Percentiles rank a stretch among this genome's conserved stretches.
phyloP scores from a whole-genome alignment of 768 basidiomycete species.

The Tylopilus felleus region DNA sequence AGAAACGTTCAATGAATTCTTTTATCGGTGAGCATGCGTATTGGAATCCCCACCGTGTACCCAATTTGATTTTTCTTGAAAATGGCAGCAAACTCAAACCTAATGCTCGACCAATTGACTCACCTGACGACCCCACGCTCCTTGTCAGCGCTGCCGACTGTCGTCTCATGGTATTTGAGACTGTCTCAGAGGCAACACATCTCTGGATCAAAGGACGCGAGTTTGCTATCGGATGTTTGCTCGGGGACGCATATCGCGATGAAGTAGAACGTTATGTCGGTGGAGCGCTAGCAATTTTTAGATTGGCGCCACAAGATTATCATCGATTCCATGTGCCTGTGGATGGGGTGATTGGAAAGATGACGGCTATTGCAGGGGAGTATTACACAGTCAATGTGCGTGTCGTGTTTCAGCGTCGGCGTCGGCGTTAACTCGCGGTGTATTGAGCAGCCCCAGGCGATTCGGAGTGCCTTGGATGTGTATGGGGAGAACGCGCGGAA shows the following conservation, averaged over 20 bases:
- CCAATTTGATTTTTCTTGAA: conserved; percentile 1
- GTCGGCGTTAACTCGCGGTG: background rate
- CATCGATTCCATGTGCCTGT: conserved; percentile 92
- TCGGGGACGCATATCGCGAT: conserved; percentile 73
- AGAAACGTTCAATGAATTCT: conserved; percentile 95
- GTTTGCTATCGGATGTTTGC: conserved; percentile 74
- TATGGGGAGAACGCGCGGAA: conserved; percentile 94
- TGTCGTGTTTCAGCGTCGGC: conserved; percentile 25
- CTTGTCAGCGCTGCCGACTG: conserved; percentile 93
- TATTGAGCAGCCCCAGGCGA: conserved; percentile 74
- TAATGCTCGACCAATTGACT: conserved; percentile 70
- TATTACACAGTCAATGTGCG: conserved; percentile 95
- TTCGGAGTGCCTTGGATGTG: conserved; percentile 85
- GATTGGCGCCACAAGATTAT: conserved; percentile 92
- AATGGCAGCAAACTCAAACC: conserved; percentile 75
- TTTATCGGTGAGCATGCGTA: conserved; percentile 55
- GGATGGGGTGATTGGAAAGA: conserved; percentile 77
- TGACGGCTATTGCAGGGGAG: conserved; percentile 83
- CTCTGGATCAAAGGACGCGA: conserved; percentile 98
- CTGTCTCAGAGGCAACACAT: conserved; percentile 76
- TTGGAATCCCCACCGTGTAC: background rate
- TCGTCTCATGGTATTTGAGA: conserved; percentile 92
- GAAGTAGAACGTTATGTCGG: conserved; percentile 70
- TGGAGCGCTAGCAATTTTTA: conserved; percentile 85
- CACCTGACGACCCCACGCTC: conserved; percentile 68